Evolutionary conservation across 2,329 filamentous ascomycete species (phyloP).

Genomic region (Chrysoporthe puriensis): DNA sequence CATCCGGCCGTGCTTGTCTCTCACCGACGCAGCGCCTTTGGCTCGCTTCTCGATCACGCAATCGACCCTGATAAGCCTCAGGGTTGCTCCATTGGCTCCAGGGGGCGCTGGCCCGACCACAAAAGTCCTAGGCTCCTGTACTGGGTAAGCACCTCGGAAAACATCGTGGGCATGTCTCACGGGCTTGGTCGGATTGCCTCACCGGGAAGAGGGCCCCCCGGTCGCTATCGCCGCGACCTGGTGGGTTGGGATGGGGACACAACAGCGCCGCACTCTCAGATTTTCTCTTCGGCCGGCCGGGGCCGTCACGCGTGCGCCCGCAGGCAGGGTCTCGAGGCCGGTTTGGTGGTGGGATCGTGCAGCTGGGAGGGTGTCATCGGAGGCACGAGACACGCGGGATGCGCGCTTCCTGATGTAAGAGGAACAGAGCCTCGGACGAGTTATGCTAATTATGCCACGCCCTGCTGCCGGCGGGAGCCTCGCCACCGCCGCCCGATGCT

Average conservation of each 20-base stretch:
- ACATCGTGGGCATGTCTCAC: constrained; percentile 6
- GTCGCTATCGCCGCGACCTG: constrained; percentile 1
- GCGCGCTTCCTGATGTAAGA: constrained; percentile 9
- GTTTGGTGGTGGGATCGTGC: constrained; percentile 1
- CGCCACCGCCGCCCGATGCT: not conserved
- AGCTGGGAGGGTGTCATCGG: constrained; percentile 21
- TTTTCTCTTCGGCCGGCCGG: constrained; percentile 3
- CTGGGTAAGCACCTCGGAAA: not conserved
- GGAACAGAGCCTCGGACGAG: not conserved
- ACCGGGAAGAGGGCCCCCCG: not conserved
- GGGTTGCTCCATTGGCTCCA: constrained; percentile 16
- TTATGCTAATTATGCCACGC: constrained; percentile 5
- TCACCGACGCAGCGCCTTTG: constrained; percentile 16
- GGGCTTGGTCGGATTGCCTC: not conserved
- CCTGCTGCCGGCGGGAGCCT: not conserved
- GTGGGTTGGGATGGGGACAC: not conserved
- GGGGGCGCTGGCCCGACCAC: not conserved
- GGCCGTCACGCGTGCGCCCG: constrained; percentile 1
- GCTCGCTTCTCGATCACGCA: constrained; percentile 23
- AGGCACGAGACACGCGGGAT: constrained; percentile 5
- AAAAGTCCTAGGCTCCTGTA: not conserved
- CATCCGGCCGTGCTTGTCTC: not conserved
- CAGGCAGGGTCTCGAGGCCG: not conserved
- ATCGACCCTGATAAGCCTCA: constrained; percentile 20
- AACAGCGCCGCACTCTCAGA: constrained; percentile 3